Conservation (phyloP, 768 basidiomycete species). For the Coprinopsis sp. region DNA sequence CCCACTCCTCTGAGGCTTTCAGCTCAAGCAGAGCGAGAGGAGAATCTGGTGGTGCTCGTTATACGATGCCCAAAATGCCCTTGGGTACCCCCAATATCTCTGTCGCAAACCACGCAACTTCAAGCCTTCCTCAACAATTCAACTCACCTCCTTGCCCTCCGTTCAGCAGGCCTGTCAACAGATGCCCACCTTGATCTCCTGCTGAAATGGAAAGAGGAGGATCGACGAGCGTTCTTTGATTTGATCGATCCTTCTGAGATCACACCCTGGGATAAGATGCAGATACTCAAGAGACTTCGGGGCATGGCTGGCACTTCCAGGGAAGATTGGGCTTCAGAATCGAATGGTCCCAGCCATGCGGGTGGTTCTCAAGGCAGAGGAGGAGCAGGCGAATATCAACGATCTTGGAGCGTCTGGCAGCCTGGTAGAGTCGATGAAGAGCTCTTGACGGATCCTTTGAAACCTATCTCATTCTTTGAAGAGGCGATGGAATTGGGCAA, state of each 20-base stretch:
- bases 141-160: slow-evolving; percentile 1
- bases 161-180: slow-evolving; percentile 10
- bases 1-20: too few relatives aligned
- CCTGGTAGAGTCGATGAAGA: slow-evolving; percentile 6
- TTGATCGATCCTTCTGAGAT: slow-evolving; percentile 6
- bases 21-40: too few relatives aligned
- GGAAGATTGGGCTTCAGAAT: neutral
- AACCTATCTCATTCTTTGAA: slow-evolving; percentile 2
- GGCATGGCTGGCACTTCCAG: neutral
- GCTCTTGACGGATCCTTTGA: slow-evolving; percentile 3
- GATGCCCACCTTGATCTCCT: slow-evolving; percentile 17
- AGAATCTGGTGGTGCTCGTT: neutral
- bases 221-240: slow-evolving; percentile 8
- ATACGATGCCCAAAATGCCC: neutral
- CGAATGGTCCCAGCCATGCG: neutral
- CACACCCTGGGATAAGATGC: neutral
- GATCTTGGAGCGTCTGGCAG: neutral
- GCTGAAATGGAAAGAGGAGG: slow-evolving; percentile 1
- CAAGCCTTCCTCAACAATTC: slow-evolving; percentile 3
- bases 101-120: slow-evolving; percentile 1
- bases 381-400: neutral
- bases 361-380: neutral
- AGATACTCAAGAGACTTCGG: slow-evolving; percentile 4
- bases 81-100: neutral
- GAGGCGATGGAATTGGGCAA: slow-evolving; percentile 9